phyloP scores from a whole-genome alignment of 768 basidiomycete species.

The Lactarius sanguifluus region DNA sequence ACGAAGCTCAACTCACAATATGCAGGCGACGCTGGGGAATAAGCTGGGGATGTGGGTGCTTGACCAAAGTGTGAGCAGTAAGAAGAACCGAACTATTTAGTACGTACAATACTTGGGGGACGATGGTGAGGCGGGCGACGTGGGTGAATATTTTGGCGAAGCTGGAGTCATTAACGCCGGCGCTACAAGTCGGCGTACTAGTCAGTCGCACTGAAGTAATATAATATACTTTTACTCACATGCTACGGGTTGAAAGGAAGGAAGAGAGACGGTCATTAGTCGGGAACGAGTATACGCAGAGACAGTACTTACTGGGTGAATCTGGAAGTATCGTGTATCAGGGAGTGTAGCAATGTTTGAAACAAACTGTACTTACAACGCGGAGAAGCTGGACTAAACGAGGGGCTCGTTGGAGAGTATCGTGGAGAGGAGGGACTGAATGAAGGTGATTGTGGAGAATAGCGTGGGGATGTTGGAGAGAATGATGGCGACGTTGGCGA shows the following conservation, averaged over 20 bases:
- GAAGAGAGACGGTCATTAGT: slow-evolving; percentile 32
- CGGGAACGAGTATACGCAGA: slow-evolving; percentile 16
- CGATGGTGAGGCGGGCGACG: slow-evolving; percentile 89
- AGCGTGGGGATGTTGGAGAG: slow-evolving; percentile 89
- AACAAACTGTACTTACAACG: slow-evolving; percentile 56
- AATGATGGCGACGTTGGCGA: slow-evolving; percentile 84
- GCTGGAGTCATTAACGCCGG: slow-evolving; percentile 84
- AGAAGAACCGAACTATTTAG: neutral
- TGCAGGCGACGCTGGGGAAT: slow-evolving; percentile 83
- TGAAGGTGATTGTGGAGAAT: slow-evolving; percentile 87
- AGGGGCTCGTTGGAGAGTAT: slow-evolving; percentile 86
- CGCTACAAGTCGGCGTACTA: slow-evolving; percentile 43
- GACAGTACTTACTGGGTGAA: slow-evolving; percentile 68
- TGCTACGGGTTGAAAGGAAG: slow-evolving; percentile 42
- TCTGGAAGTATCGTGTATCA: slow-evolving; percentile 43
- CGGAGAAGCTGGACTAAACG: slow-evolving; percentile 86
- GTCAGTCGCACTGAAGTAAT: slow-evolving; percentile 15
- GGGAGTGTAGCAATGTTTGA: slow-evolving; percentile 22
- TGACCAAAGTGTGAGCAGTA: slow-evolving; percentile 25
- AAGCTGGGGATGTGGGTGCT: slow-evolving; percentile 87
- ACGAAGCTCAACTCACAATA: slow-evolving; percentile 58
- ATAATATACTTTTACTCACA: slow-evolving; percentile 48
- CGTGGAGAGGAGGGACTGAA: slow-evolving; percentile 91
- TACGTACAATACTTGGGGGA: slow-evolving; percentile 89
- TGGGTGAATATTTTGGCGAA: slow-evolving; percentile 91